Base-by-base conservation (phyloP, 768 basidiomycete genomes). In the Podaxis carcinomalis region DNA sequence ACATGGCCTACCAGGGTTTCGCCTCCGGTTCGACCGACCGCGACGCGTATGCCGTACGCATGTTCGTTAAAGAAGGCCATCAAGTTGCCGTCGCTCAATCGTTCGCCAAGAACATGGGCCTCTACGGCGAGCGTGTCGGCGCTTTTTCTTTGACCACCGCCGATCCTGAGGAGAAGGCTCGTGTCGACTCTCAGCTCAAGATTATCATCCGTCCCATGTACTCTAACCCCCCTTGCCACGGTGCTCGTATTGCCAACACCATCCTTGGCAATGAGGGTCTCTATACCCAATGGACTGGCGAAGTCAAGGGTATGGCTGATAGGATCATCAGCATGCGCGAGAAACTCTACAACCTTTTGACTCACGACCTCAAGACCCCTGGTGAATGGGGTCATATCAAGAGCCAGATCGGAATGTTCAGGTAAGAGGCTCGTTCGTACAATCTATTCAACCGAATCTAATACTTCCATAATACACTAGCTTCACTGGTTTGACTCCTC, bases 1-100 rank as follows among this genome's bases (percentile, higher is more conserved):
- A 99, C 77, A 98, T 98, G 95, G 96, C 97, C 14, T 99, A 99
- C 80, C 94, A 97, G 76, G 97, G 97, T 55, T 99, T 99, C 73
- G 96, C 97, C 37, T 97, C 95, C 23, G 97, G 97, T 54, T 87
- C 88, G 55, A 94, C 93, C 65, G 73, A 87, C 65, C 87, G 86
- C 59, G 97, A 99, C 70, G 97, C 96, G 10, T 95, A 93, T 74
- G 94, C 96, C 35, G 86, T 98, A 61, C 91, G 96, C 65, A 86
- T 96, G 78, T 98, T 99, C 73, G 91, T 96, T 56, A 80, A 86
- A 19, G 80, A 93, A 72, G 92, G 93, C 23, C 95, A 97, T 77
- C 89, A 95, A 70, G 75, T 95, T 67, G 91, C 95, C 28, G 83
- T 98, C 25, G 83, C 90, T 65, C 97, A 99, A 73, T 95, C 92